These are phyloP conservation scores for Fusarium coicis DNA, from an alignment of 2,329 filamentous ascomycete species.

Conservation along the genomic window DNA sequence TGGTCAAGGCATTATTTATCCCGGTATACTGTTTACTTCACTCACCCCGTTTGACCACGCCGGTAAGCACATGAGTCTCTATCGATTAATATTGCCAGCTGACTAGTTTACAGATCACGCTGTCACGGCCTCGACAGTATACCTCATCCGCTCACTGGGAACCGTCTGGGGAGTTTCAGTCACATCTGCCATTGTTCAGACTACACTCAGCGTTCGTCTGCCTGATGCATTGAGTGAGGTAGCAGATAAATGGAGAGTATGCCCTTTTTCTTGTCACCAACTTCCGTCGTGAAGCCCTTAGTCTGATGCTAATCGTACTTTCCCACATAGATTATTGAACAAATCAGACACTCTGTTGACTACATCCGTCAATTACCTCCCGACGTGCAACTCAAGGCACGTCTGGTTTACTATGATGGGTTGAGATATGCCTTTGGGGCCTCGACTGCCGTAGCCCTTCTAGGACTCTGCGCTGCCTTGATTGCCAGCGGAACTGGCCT, in stretches of 20 bases:
- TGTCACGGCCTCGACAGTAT: conserved; percentile 70
- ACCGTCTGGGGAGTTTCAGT: conserved; percentile 73
- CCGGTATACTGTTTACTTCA: conserved; percentile 68
- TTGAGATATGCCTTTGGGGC: conserved; percentile 66
- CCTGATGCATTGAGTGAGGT: conserved; percentile 64
- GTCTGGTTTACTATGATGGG: conserved; percentile 69
- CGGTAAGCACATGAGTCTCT: conserved; percentile 49
- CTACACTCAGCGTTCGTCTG: conserved; percentile 65
- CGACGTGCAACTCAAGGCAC: conserved; percentile 65
- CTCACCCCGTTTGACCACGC: conserved; percentile 71
- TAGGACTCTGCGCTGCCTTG: conserved; percentile 53
- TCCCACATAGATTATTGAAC: conserved; percentile 64
- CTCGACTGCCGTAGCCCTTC: conserved; percentile 61
- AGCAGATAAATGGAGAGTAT: conserved; percentile 68
- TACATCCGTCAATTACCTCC: conserved; percentile 64
- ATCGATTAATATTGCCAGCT: background rate
- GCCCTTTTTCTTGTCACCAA: conserved; percentile 40
- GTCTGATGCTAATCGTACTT: conserved; percentile 27
- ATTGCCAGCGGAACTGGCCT: conserved; percentile 46
- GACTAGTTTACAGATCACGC: conserved; percentile 62
- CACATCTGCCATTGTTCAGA: conserved; percentile 71
- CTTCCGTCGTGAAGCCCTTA: background rate
- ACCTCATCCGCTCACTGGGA: conserved; percentile 71
- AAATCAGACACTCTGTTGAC: conserved; percentile 70
- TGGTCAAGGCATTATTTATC: conserved; percentile 69